phyloP scores from a whole-genome alignment of 1,284 basidiomycete genomes.

The Kwoniella shivajii region DNA sequence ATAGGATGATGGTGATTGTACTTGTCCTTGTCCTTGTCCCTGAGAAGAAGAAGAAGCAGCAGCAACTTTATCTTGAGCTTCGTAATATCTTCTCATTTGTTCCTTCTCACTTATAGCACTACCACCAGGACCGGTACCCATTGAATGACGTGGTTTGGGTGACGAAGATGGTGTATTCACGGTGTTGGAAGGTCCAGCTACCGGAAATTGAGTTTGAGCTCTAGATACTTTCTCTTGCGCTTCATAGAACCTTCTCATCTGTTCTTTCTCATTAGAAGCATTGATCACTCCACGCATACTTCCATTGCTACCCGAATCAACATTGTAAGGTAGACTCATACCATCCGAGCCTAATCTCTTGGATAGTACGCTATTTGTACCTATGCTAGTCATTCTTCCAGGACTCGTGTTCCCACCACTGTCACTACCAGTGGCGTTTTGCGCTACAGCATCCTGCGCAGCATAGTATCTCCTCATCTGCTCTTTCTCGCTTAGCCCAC shows the following conservation, averaged over 20 bases:
- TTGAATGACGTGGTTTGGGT: background rate
- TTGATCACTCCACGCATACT: too few species aligned
- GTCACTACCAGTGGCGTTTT: too few species aligned
- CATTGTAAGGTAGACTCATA: background rate
- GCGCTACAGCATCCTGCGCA: slow-evolving; percentile 59
- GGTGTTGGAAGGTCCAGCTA: too few species aligned
- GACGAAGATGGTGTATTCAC: too few species aligned
- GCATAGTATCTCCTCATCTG: slow-evolving; percentile 57
- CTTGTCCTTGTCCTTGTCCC: too few species aligned
- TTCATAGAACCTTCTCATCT: slow-evolving; percentile 57
- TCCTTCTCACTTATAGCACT: slow-evolving; percentile 38
- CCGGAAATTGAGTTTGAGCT: too few species aligned
- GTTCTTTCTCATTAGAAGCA: slow-evolving; percentile 45
- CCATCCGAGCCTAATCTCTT: background rate
- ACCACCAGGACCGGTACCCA: background rate
- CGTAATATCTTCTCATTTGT: slow-evolving; percentile 42
- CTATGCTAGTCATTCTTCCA: background rate
- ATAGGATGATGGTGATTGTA: too few species aligned
- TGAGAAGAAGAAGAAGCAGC: slow-evolving; percentile 4
- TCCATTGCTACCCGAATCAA: too few species aligned
- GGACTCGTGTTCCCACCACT: too few species aligned
- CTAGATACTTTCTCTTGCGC: slow-evolving; percentile 58
- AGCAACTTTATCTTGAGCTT: slow-evolving; percentile 27
- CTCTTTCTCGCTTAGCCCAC: slow-evolving; percentile 45
- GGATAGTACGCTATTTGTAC: background rate